Evolutionary conservation across 208 protist species (phyloP), one percentile per base, ranked within the genome.

Genomic region (Angomonas desouzai): DNA sequence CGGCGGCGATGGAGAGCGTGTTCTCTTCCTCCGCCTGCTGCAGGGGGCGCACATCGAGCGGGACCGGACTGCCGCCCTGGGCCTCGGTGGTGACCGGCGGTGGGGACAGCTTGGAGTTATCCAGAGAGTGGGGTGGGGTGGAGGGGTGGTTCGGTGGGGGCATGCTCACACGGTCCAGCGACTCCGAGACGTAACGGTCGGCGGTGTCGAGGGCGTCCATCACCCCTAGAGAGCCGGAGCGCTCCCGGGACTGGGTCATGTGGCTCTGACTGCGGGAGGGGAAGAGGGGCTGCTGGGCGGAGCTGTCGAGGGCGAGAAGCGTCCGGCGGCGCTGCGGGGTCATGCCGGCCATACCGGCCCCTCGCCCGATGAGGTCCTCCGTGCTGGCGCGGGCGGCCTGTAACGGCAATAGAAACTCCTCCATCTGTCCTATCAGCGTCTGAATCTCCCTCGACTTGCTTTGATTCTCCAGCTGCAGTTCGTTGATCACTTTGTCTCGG

Each of bases 341-440:
- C 4, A 67, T 55, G 11, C 55, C 32, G 11, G 36, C 36, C 47
- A 40, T 6, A n/a, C 34, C 51, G 25, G 59, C 47, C 16, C 40
- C 48, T 10, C 36, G 36, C 29, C 55, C 61, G 23, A 32, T 48
- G 33, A 30, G 48, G 27, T 40, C 43, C 33, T 76, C 64, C 36
- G 11, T 23, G 23, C 64, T 43, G 29, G 36, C 55, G 6, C 16
- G 49, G 25, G 60, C 58, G 23, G 18, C 29, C 9, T 55, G 51
- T 22, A 82, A 9, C 32, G 74, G 67, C 36, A 70, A 62, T 2
- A 75, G 23, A 33, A 75, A 78, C 30, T 43, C 38, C 48, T 70
- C 57, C 70, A 91, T 73, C 25, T 68, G 67, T 25, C 38, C 22
- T 2, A 74, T 66, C 18, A 89, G 53, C 28, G 77, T 30, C 45